Evolutionary conservation across 345 rosid genomes (phyloP).

Genomic region (Camelina laxa): DNA sequence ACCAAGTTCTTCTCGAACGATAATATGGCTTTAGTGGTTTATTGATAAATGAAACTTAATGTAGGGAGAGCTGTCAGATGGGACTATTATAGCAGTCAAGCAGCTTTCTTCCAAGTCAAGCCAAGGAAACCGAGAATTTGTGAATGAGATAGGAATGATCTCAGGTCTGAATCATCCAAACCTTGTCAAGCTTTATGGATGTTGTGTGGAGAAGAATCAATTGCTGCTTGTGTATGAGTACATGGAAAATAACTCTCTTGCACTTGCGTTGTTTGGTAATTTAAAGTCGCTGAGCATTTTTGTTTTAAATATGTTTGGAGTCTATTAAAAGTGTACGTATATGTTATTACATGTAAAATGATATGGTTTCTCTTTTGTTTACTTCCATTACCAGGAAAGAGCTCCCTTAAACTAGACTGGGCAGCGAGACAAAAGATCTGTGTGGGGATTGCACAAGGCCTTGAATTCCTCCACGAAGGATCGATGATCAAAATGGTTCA

Average conservation of each 20-base stretch:
- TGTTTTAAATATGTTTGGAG: background rate
- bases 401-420: slow-evolving; percentile 51
- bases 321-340: background rate
- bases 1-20: background rate
- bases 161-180: slow-evolving; percentile 51
- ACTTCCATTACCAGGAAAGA: slow-evolving; percentile 15
- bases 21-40: too few relatives aligned
- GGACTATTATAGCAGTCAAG: slow-evolving; percentile 46
- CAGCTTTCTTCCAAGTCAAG: slow-evolving; percentile 34
- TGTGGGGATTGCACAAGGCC: slow-evolving; percentile 65
- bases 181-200: slow-evolving; percentile 52
- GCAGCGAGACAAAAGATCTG: slow-evolving; percentile 53
- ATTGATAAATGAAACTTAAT: background rate
- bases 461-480: slow-evolving; percentile 64
- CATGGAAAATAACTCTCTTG: slow-evolving; percentile 53
- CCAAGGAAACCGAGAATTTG: slow-evolving; percentile 54
- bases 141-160: slow-evolving; percentile 53
- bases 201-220: slow-evolving; percentile 48
- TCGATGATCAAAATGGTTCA: slow-evolving; percentile 61
- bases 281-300: background rate
- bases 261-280: slow-evolving; percentile 33
- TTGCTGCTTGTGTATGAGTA: slow-evolving; percentile 51
- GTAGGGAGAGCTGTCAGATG: slow-evolving; percentile 43
- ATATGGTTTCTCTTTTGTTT: background rate
- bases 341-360: background rate